Evolutionary conservation across 495 filamentous ascomycete genomes (phyloP).

Genomic region (Saxispiralis lemnorum): DNA sequence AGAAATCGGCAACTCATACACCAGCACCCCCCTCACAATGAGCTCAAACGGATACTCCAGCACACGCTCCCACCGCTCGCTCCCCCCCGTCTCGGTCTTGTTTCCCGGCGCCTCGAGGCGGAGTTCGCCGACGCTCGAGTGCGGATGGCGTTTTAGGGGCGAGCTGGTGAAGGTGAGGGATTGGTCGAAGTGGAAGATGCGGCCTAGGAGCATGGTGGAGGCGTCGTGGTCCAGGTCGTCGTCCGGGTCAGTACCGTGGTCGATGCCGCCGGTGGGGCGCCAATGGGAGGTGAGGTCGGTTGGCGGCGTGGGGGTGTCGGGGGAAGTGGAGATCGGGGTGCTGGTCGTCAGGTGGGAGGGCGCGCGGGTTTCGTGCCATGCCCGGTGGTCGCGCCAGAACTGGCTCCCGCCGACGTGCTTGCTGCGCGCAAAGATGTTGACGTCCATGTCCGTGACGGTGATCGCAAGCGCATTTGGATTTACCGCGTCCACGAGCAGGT

Average conservation of each 20-base stretch:
- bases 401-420: conserved; percentile 63
- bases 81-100: conserved; percentile 67
- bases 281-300: conserved; percentile 11
- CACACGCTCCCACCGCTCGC: conserved; percentile 80
- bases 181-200: conserved; percentile 71
- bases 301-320: conserved; percentile 1
- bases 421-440: conserved; percentile 87
- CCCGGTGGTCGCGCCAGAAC: conserved; percentile 44
- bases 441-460: conserved; percentile 62
- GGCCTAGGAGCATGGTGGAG: conserved; percentile 77
- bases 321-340: not conserved
- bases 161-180: conserved; percentile 75
- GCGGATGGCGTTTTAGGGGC: conserved; percentile 49
- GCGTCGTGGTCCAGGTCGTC: conserved; percentile 45
- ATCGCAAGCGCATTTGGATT: conserved; percentile 87
- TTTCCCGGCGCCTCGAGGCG: conserved; percentile 69
- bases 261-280: conserved; percentile 29
- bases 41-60: conserved; percentile 80
- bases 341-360: conserved; percentile 5
- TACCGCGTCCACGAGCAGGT: conserved; percentile 67
- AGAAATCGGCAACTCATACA: conserved; percentile 74
- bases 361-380: conserved; percentile 6
- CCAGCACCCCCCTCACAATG: conserved; percentile 73
- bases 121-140: conserved; percentile 62
- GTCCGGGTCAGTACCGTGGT: conserved; percentile 47